phyloP scores from a whole-genome alignment of 345 rosid species.

The Chamaenerion angustifolium region DNA sequence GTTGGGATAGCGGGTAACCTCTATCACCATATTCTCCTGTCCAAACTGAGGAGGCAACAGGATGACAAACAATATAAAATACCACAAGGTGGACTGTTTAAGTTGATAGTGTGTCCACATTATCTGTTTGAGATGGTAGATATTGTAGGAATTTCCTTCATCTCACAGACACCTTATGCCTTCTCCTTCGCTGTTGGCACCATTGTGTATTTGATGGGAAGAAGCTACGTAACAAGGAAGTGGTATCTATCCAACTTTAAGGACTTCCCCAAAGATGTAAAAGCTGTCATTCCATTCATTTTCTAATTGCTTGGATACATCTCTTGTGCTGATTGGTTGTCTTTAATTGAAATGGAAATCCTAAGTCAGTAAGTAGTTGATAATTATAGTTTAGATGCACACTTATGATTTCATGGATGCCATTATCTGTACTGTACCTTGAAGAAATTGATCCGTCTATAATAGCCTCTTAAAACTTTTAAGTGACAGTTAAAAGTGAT shows the following conservation, averaged over 20 bases:
- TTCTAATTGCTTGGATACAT: too few species aligned
- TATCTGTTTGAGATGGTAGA: conserved; percentile 57
- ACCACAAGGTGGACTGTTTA: conserved; percentile 54
- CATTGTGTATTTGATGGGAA: conserved; percentile 33
- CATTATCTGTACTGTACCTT: too few species aligned
- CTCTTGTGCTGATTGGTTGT: too few species aligned
- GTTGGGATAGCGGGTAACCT: conserved; percentile 57
- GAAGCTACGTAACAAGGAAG: conserved; percentile 50
- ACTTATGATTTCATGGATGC: too few species aligned
- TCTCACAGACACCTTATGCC: conserved; percentile 45
- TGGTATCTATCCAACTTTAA: conserved; percentile 69
- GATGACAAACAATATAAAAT: conserved; percentile 44
- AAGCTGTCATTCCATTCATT: conserved; percentile 43
- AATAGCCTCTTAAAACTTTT: too few species aligned
- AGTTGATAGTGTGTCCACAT: conserved; percentile 52
- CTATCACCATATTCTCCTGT: conserved; percentile 61
- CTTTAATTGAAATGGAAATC: too few species aligned
- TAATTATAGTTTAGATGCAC: too few species aligned
- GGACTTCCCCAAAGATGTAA: conserved; percentile 37
- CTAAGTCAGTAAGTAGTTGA: too few species aligned
- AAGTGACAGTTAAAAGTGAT: too few species aligned
- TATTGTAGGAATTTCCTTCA: conserved; percentile 35
- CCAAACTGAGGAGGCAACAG: conserved; percentile 27
- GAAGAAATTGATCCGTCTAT: too few species aligned
- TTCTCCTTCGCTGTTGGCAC: conserved; percentile 22